phyloP scores from a whole-genome alignment of 768 basidiomycete genomes.

The Mycena olivaceomarginata region DNA sequence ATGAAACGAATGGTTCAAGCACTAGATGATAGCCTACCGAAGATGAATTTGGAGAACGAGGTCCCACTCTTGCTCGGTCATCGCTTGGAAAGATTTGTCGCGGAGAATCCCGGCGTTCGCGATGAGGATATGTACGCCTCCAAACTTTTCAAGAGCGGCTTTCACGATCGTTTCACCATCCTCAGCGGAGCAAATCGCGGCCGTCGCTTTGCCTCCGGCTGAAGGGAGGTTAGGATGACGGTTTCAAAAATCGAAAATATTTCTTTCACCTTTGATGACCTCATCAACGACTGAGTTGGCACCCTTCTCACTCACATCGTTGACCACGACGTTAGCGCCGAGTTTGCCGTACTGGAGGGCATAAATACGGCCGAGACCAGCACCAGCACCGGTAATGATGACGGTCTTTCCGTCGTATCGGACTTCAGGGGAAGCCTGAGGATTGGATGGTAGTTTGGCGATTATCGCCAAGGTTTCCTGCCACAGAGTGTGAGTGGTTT shows the following conservation, averaged over 20 bases:
- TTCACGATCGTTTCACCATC: slow-evolving; percentile 95
- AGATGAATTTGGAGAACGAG: slow-evolving; percentile 92
- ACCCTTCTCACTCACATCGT: slow-evolving; percentile 93
- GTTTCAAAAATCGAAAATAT: not conserved
- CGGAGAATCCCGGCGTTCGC: slow-evolving; percentile 96
- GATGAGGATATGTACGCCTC: slow-evolving; percentile 89
- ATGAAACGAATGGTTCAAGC: slow-evolving; percentile 1
- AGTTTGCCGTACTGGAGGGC: slow-evolving; percentile 93
- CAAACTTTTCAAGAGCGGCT: slow-evolving; percentile 90
- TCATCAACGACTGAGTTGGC: slow-evolving; percentile 93
- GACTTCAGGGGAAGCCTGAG: slow-evolving; percentile 81
- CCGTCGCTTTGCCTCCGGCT: slow-evolving; percentile 93
- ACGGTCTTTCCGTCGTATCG: slow-evolving; percentile 94
- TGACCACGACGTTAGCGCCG: slow-evolving; percentile 98
- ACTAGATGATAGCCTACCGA: slow-evolving; percentile 58
- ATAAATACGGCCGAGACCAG: slow-evolving; percentile 94
- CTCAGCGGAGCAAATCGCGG: slow-evolving; percentile 92
- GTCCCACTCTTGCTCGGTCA: slow-evolving; percentile 97
- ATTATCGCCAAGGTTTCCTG: slow-evolving; percentile 79
- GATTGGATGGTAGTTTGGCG: slow-evolving; percentile 78
- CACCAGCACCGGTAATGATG: slow-evolving; percentile 96
- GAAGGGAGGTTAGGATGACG: slow-evolving; percentile 8
- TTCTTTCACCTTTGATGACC: slow-evolving; percentile 79
- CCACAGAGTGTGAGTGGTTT: not conserved
- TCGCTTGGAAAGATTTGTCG: slow-evolving; percentile 93